Base-by-base conservation (phyloP, 169 alveolate genomes). In the Theileria parva region DNA sequence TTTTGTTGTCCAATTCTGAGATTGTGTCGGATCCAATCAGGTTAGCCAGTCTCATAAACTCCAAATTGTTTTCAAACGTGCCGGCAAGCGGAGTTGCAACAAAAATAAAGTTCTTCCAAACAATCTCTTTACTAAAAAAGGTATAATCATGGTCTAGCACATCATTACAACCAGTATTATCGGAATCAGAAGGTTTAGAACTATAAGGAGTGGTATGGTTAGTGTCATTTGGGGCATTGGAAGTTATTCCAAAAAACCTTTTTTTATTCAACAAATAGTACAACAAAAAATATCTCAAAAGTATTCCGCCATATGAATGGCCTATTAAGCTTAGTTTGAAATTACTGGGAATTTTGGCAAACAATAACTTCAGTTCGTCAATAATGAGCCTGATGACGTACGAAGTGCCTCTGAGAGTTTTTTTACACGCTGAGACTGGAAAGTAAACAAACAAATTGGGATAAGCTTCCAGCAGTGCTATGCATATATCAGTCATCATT, bases 61-160 rank as follows among this genome's bases (percentile, higher is more conserved):
- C 88, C 6, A 76, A 67, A 68, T 68, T 67, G 78, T 91, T 87
- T 60, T 91, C 95, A 57, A 85, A 88, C 7, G 85, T 90, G 0
- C 95, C 95, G 19, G 88, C 81, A 57, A 85, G 92, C 8, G 95
- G 95, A n/a, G 91, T 86, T 17, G 95, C 95, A 28, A 91, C 61
- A 23, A 88, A 80, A 53, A 91, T 79, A 51, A 79, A 83, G 85
- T 91, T 91, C 23, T 81, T 80, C 81, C 89, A 85, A 19, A 48
- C 75, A 48, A 87, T 85, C 7, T 87, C 79, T n/a, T n/a, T 69
- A 25, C 61, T 50, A 19, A 30, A 28, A 19, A 32, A 27, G 15
- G 30, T 9, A 6, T 15, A 25, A 6, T 71, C 70, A 3, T 21
- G 32, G 30, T 28, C 28, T 17, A 21, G 6, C n/a, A 63, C 71